Evolutionary conservation across 179 eudicot species (phyloP), one percentile per base, ranked within the genome.

Genomic region (Actinidia polygama): DNA sequence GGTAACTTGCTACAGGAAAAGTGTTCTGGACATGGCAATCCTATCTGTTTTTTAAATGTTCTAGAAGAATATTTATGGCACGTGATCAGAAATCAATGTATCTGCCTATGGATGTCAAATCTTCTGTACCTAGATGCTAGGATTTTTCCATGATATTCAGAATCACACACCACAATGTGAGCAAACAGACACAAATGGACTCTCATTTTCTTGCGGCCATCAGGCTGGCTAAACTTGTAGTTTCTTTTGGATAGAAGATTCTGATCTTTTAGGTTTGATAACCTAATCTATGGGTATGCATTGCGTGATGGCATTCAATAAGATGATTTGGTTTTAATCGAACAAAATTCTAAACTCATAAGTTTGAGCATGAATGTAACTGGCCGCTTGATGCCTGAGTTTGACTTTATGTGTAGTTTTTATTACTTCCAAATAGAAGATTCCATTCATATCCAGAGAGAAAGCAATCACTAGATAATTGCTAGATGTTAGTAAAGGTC

Each of bases 1-100:
- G 98, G 99, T 96, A 89, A 67, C 77, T 51, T 24, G 21, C 58
- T 83, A 55, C 26, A 46, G 18, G 40, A 50, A 6, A 74, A 18
- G 59, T 53, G 50, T 75, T 54, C 46, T 75, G 10, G 18, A 15
- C 26, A 16, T 30, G 7, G 7, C 5, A 0, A 24, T 24, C 23
- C 30, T 75, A 10, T 26, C 19, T 54, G 7, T n/a, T 23, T 15
- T 12, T n/a, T n/a, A 51, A 6, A 26, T 21, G 5, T 40, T 55
- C 19, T 55, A 7, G 8, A 30, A 75, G 54, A 44, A 24, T 30
- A 54, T 51, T 30, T 30, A 54, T 18, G 0, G 49, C 10, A 55
- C 10, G 44, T 4, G 9, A 16, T 4, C 19, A 21, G 64, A 30
- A 26, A 55, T 16, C 23, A 54, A 16, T 24, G 47, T 10, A 54